These are phyloP conservation scores for Termitomyces sp. DNA, from an alignment of 768 basidiomycete species.

Conservation along the genomic window DNA sequence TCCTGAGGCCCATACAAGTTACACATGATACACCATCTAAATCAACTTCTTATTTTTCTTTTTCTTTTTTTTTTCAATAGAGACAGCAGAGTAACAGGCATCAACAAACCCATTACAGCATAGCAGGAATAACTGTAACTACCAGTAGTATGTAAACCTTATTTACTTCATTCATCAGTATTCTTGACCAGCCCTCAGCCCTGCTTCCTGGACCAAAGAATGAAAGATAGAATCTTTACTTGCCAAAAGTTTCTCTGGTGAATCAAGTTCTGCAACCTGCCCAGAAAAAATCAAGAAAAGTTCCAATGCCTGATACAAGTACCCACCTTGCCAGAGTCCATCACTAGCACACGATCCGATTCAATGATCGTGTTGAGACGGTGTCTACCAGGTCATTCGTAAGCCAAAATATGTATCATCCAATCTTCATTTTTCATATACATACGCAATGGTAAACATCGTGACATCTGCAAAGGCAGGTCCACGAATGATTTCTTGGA, in stretches of 20 bases:
- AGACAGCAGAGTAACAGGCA: too few relatives aligned
- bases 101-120: too few relatives aligned
- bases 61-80: too few relatives aligned
- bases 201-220: constrained; percentile 61
- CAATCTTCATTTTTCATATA: constrained; percentile 8
- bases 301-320: not conserved
- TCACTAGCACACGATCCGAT: constrained; percentile 75
- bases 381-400: constrained; percentile 39
- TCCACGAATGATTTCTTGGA: constrained; percentile 84
- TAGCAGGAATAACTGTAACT: too few relatives aligned
- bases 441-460: constrained; percentile 82
- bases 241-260: constrained; percentile 58
- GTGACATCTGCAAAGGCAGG: constrained; percentile 73
- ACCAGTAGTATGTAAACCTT: not conserved
- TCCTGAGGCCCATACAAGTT: too few relatives aligned
- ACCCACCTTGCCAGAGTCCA: constrained; percentile 68
- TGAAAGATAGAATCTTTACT: constrained; percentile 53
- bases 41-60: too few relatives aligned
- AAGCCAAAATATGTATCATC: not conserved
- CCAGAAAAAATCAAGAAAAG: not conserved
- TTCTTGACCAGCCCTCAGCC: constrained; percentile 40
- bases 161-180: too few relatives aligned
- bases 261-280: constrained; percentile 75
- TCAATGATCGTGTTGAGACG: constrained; percentile 81
- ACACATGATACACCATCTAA: too few relatives aligned